phyloP scores from a whole-genome alignment of 306 rosid species.

The Lathyrus oleraceus region DNA sequence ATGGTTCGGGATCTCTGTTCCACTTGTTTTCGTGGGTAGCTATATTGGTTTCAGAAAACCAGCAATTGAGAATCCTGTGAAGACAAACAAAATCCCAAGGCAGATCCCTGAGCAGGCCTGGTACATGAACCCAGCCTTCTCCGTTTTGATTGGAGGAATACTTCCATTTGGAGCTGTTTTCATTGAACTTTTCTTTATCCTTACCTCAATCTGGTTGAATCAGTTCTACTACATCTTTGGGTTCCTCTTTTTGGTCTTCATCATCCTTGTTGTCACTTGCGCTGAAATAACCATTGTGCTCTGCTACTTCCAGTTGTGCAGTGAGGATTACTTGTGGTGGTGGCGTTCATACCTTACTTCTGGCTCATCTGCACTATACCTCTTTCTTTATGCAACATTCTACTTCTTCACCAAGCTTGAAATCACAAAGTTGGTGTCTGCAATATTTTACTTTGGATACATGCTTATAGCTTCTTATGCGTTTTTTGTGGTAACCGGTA shows the following conservation, averaged over 20 bases:
- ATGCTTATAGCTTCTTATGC: slow-evolving; percentile 94
- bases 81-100: slow-evolving; percentile 96
- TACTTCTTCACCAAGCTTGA: slow-evolving; percentile 99
- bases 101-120: slow-evolving; percentile 99
- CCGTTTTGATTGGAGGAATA: slow-evolving; percentile 92
- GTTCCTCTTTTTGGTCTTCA: slow-evolving; percentile 91
- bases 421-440: slow-evolving; percentile 92
- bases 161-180: slow-evolving; percentile 97
- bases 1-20: slow-evolving; percentile 99
- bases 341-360: slow-evolving; percentile 96
- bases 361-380: slow-evolving; percentile 92
- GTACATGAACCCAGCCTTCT: slow-evolving; percentile 95
- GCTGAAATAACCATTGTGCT: slow-evolving; percentile 96
- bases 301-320: slow-evolving; percentile 98
- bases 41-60: slow-evolving; percentile 95
- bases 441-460: slow-evolving; percentile 82
- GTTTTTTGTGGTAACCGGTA: slow-evolving; percentile 92
- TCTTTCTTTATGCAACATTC: slow-evolving; percentile 91
- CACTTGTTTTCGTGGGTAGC: slow-evolving; percentile 91
- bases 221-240: slow-evolving; percentile 99
- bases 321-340: slow-evolving; percentile 99
- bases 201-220: slow-evolving; percentile 97
- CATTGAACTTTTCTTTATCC: slow-evolving; percentile 97
- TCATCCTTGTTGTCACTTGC: slow-evolving; percentile 84
- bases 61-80: slow-evolving; percentile 94